Conservation (phyloP, 2,329 filamentous ascomycete genomes). For the Cordyceps farinosa region DNA sequence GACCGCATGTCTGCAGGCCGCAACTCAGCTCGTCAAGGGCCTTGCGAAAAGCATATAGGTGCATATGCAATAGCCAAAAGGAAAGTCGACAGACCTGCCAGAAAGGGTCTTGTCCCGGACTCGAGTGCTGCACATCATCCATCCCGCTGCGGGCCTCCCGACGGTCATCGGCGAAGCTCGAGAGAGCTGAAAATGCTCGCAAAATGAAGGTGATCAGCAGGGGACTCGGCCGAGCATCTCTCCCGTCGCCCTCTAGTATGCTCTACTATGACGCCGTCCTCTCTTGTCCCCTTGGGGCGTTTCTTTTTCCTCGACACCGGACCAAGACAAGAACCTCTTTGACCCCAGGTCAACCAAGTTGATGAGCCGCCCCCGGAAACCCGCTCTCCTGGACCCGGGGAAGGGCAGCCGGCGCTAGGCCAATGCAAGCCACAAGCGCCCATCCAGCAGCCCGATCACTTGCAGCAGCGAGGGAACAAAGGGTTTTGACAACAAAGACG, state of each 20-base stretch:
- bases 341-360: background rate
- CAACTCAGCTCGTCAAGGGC: background rate
- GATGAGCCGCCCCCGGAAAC: slow-evolving; percentile 1
- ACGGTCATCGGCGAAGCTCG: background rate
- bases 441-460: slow-evolving; percentile 7
- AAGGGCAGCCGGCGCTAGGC: slow-evolving; percentile 7
- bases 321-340: background rate
- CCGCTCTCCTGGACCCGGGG: slow-evolving; percentile 13
- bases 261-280: background rate
- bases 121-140: background rate
- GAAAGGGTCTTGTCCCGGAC: background rate
- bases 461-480: slow-evolving; percentile 11
- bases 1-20: no score
- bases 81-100: background rate
- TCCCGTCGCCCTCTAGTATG: background rate
- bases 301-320: background rate
- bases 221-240: background rate
- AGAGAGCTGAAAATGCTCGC: background rate
- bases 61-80: background rate
- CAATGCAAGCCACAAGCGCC: slow-evolving; percentile 3
- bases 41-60: background rate
- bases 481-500: background rate
- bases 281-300: background rate
- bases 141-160: background rate
- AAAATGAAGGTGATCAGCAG: background rate